phyloP scores from a whole-genome alignment of 2,329 filamentous ascomycete genomes.

The Aspergillus puulaauensis region DNA sequence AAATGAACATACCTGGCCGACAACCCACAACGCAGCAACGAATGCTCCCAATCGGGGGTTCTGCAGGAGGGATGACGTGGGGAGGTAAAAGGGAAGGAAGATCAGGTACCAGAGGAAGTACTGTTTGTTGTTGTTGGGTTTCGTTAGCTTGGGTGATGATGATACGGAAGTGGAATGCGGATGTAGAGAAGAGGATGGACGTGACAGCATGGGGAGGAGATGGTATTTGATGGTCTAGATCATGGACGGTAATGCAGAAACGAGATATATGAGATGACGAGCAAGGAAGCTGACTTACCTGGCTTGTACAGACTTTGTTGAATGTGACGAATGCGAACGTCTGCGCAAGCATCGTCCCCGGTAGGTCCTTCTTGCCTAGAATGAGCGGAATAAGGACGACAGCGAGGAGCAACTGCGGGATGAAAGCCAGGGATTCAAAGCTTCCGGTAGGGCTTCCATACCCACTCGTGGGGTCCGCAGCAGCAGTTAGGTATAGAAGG shows the following conservation, averaged over 20 bases:
- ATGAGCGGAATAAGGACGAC: conserved; percentile 72
- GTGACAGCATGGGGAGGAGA: no score
- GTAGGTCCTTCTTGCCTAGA: conserved; percentile 77
- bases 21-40: conserved; percentile 71
- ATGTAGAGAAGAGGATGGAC: no score
- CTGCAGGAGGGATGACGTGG: conserved; percentile 69
- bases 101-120: conserved; percentile 99
- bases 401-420: conserved; percentile 82
- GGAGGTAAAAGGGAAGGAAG: conserved; percentile 87
- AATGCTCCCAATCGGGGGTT: conserved; percentile 61
- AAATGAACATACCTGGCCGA: conserved; percentile 57
- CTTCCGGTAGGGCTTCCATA: conserved; percentile 12
- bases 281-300: conserved; percentile 57
- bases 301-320: conserved; percentile 98
- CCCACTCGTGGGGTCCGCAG: conserved; percentile 44
- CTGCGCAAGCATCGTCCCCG: conserved; percentile 85
- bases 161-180: not conserved
- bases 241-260: no score
- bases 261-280: not conserved
- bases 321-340: conserved; percentile 97
- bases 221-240: no score
- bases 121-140: conserved; percentile 46
- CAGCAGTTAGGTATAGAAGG: conserved; percentile 81
- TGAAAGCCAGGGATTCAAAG: conserved; percentile 79
- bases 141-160: not conserved